Evolutionary conservation across 2,329 filamentous ascomycete genomes (phyloP), one percentile per base, ranked within the genome.

Genomic region (Alternaria arbusti): DNA sequence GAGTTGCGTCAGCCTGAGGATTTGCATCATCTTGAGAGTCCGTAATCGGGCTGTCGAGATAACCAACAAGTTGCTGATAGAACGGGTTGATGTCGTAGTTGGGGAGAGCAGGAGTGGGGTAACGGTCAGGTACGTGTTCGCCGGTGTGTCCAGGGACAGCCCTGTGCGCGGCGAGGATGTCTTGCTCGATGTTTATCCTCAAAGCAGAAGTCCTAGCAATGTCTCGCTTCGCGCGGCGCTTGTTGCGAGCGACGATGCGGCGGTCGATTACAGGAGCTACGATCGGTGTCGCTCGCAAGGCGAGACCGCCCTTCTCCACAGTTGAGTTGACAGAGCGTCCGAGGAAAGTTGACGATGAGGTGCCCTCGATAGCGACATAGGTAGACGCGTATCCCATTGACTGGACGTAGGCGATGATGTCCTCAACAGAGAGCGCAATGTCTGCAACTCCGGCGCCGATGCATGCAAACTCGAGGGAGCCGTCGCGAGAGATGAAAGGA

Each of bases 351-450:
- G 68, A 52, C 2, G 67, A 69, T 17, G 59, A 40, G 13, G 49
- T 52, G 30, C 66, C 61, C 12, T 22, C 32, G 20, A 65, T 58
- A 32, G 54, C 49, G 40, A 62, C 28, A 46, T 69, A 71, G 20
- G 54, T 57, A 46, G 65, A 54, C 28, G 69, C 68, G 61, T 75
- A 78, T 25, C 73, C 75, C 59, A 66, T 64, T 22, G 63, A 59
- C 61, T 73, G 70, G 59, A 70, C 74, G 61, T 69, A 64, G 17
- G 55, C 54, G 60, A 80, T 74, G 59, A 80, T 69, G 57, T 80
- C 78, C 40, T 78, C 71, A n/a, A 77, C 74, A 23, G 77, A 80
- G 54, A 78, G 47, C 30, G 68, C 73, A 55, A 67, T 76, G 49
- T 70, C 70, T 49, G 57, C 65, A 40, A 73, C 61, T 59, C 64